Conservation (phyloP, 2,329 filamentous ascomycete species). For the Xylaria polymorpha region DNA sequence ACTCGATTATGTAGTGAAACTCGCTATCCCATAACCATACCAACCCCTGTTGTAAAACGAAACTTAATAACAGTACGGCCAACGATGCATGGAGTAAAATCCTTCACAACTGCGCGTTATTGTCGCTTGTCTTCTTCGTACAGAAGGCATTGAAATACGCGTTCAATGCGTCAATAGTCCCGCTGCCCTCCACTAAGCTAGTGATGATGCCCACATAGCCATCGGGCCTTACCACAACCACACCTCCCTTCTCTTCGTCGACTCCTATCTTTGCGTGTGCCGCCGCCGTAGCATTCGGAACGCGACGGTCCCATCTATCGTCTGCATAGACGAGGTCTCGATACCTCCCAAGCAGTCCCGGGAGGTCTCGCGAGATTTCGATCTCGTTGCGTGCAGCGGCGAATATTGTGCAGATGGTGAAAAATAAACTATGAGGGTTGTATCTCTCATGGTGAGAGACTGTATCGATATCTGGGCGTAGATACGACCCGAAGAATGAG, state of each 20-base stretch:
- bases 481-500: conserved; percentile 79
- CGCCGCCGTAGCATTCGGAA: conserved; percentile 75
- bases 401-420: conserved; percentile 82
- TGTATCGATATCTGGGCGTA: conserved; percentile 67
- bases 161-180: conserved; percentile 84
- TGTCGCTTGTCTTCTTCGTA: conserved; percentile 66
- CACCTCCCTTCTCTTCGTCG: conserved; percentile 76
- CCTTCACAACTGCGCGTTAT: conserved; percentile 53
- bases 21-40: background rate
- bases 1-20: background rate
- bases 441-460: conserved; percentile 83
- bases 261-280: conserved; percentile 91
- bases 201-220: conserved; percentile 86
- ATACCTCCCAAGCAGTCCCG: conserved; percentile 77
- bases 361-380: conserved; percentile 78
- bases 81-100: background rate
- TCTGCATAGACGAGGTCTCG: conserved; percentile 87
- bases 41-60: too few species aligned
- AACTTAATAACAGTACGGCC: background rate
- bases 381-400: conserved; percentile 74
- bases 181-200: conserved; percentile 77
- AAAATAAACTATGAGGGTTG: conserved; percentile 86
- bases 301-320: conserved; percentile 78
- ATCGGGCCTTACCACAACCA: conserved; percentile 87
- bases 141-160: conserved; percentile 82